Evolutionary conservation across 169 alveolate genomes (phyloP).

Genomic region (Cyclospora cayetanensis): DNA sequence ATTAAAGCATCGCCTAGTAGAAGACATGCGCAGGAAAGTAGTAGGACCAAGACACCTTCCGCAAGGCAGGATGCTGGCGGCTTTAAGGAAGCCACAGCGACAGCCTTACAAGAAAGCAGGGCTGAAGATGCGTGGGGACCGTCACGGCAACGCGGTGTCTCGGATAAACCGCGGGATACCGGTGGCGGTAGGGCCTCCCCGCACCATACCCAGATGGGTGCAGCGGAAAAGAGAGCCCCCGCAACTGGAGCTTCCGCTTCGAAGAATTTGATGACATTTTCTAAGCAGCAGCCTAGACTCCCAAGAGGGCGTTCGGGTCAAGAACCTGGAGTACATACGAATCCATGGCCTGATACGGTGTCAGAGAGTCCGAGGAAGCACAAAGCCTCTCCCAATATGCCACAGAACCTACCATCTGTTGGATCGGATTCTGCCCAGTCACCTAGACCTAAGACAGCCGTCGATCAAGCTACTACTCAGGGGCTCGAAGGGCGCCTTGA

Average conservation of each 20-base stretch:
- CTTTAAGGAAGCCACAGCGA: background rate
- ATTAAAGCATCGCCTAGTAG: constrained; percentile 19
- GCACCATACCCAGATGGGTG: background rate
- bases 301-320: constrained; percentile 5
- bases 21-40: background rate
- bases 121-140: constrained; percentile 41
- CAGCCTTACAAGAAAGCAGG: background rate
- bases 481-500: constrained; percentile 40
- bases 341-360: constrained; percentile 1
- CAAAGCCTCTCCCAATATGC: background rate
- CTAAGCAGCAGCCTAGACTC: constrained; percentile 54
- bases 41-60: background rate
- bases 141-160: background rate
- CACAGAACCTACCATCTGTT: constrained; percentile 10
- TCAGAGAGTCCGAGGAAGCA: background rate
- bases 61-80: background rate
- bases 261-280: background rate
- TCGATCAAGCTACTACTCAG: background rate
- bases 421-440: background rate
- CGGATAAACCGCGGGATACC: background rate
- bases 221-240: background rate
- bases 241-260: constrained; percentile 19
- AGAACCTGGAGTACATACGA: background rate
- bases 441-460: background rate
- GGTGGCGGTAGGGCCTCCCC: background rate